Conservation (phyloP, 2,329 filamentous ascomycete species). For the Apiospora saccharicola region DNA sequence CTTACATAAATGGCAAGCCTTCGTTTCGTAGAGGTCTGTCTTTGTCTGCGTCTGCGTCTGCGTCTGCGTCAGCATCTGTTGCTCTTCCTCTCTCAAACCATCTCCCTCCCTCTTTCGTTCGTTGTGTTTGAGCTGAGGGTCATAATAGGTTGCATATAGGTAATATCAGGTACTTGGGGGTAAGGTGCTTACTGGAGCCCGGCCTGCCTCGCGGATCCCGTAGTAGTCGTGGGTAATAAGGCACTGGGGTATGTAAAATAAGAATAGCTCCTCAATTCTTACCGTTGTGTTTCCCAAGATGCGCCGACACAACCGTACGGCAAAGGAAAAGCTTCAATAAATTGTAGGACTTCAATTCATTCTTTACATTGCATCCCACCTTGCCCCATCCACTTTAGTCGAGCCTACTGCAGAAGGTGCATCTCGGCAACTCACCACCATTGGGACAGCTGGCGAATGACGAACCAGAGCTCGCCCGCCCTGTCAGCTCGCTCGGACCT, state of each 20-base stretch:
- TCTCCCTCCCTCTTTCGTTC: not conserved
- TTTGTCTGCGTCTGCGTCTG: not conserved
- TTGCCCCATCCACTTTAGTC: not conserved
- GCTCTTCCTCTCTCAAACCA: not conserved
- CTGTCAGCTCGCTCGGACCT: conserved; percentile 11
- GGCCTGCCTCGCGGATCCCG: not conserved
- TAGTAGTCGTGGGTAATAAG: not conserved
- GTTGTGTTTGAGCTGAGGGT: not conserved
- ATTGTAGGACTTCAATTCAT: not conserved
- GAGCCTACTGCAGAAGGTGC: not conserved
- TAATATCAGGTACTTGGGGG: too few relatives aligned
- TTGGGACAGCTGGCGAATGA: not conserved
- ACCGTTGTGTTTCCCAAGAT: not conserved
- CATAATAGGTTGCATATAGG: too few relatives aligned
- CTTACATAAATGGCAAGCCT: not conserved
- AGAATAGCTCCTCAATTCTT: not conserved
- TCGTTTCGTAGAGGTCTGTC: not conserved
- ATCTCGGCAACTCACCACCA: conserved; percentile 7
- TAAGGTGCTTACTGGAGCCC: not conserved
- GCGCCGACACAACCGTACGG: not conserved
- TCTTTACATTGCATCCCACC: not conserved
- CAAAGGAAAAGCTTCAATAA: not conserved
- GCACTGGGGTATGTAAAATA: not conserved
- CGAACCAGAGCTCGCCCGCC: not conserved
- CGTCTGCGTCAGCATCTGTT: not conserved